phyloP scores from a whole-genome alignment of 805 yeast species.

The Pichia cephalocereana region DNA sequence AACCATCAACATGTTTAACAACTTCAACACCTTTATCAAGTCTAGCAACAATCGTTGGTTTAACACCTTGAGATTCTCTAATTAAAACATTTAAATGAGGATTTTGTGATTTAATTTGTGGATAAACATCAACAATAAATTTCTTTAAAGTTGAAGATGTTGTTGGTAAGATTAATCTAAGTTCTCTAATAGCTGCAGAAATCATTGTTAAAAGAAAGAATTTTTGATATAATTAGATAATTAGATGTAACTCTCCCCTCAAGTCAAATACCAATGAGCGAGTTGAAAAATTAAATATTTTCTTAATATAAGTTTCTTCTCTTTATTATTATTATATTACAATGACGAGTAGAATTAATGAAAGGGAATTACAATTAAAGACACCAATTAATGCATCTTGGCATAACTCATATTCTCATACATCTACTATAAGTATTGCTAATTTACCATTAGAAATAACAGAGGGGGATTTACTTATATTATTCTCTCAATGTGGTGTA shows the following conservation, averaged over 20 bases:
- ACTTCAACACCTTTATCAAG: conserved; percentile 48
- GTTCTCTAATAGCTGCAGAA: conserved; percentile 60
- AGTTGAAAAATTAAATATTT: neutral
- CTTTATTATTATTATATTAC: too few species aligned
- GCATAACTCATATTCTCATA: conserved; percentile 77
- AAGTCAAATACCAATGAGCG: too few species aligned
- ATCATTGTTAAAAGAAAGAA: conserved; percentile 1
- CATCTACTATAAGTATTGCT: conserved; percentile 74
- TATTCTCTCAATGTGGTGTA: conserved; percentile 84
- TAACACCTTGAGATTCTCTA: conserved; percentile 66
- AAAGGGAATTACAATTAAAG: conserved; percentile 57
- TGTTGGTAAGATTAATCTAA: conserved; percentile 75
- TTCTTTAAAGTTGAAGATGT: conserved; percentile 57
- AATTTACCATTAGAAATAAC: conserved; percentile 53
- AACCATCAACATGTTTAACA: conserved; percentile 39
- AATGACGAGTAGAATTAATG: conserved; percentile 12
- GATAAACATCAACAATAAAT: conserved; percentile 55
- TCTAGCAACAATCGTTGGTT: conserved; percentile 70
- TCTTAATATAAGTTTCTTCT: too few species aligned
- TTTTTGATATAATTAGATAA: too few species aligned
- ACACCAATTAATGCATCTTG: conserved; percentile 60
- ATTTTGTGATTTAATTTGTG: conserved; percentile 52
- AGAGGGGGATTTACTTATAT: conserved; percentile 66
- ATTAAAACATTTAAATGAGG: conserved; percentile 66
- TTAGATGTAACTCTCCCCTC: too few species aligned